Conservation (phyloP, 371 early-diverging fungal genomes). For the Apophysomyces ossiformis region DNA sequence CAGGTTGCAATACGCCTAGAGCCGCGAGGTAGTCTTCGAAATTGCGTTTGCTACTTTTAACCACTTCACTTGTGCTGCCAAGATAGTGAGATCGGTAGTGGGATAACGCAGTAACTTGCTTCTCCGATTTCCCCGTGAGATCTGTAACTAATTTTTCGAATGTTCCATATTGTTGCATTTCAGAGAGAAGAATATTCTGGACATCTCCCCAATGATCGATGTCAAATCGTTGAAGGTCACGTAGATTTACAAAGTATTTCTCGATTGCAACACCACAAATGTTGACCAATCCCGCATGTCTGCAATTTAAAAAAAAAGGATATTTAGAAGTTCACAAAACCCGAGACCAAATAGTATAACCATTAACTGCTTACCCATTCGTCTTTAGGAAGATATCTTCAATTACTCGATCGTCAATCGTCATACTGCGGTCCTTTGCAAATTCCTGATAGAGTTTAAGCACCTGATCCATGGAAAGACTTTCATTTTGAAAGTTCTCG, state of each 20-base stretch:
- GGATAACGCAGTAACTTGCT: not conserved
- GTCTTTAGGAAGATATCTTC: not conserved
- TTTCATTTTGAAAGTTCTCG: conserved; percentile 20
- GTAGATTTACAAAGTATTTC: not conserved
- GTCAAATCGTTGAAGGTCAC: conserved; percentile 11
- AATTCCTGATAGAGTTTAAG: not conserved
- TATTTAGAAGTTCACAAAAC: conserved; percentile 4
- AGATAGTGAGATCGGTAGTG: not conserved
- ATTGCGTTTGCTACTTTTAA: not conserved
- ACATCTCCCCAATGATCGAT: conserved; percentile 66
- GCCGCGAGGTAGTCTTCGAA: conserved; percentile 10
- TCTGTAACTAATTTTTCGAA: not conserved
- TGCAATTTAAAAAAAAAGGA: not conserved
- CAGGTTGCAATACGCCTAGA: conserved; percentile 19
- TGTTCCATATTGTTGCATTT: not conserved
- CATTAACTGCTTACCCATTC: conserved; percentile 4
- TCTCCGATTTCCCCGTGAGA: not conserved
- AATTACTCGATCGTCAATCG: not conserved
- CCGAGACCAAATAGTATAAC: conserved; percentile 2
- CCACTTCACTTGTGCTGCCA: not conserved
- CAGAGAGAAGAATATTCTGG: conserved; percentile 20
- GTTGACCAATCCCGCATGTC: conserved; percentile 16
- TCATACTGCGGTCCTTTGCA: not conserved
- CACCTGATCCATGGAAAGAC: not conserved
- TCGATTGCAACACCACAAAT: conserved; percentile 11